These are phyloP conservation scores for Nigrospora sphaerica DNA, from an alignment of 2,329 filamentous ascomycete species.

Conservation along the genomic window DNA sequence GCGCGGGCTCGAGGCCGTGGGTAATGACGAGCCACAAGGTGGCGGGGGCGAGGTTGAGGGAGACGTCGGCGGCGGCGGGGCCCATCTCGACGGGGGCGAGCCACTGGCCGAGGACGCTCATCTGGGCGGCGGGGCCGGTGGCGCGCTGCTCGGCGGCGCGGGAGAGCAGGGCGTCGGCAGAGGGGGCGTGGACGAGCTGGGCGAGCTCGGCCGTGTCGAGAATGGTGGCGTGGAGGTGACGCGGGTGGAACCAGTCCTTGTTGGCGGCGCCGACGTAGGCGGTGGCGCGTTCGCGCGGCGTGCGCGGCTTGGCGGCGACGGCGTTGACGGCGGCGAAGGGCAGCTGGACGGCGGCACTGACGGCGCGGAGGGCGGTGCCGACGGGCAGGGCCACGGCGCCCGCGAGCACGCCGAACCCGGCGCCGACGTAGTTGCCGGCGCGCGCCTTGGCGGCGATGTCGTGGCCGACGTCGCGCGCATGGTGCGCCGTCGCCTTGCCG, in stretches of 20 bases:
- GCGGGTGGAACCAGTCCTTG: not conserved
- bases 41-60: not conserved
- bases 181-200: not conserved
- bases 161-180: not conserved
- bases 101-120: not conserved
- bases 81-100: not conserved
- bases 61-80: not conserved
- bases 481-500: conserved; percentile 26
- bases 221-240: not conserved
- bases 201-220: not conserved
- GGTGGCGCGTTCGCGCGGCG: not conserved
- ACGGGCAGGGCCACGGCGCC: conserved; percentile 32
- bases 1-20: no score
- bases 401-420: conserved; percentile 25
- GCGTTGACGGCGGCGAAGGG: conserved; percentile 26
- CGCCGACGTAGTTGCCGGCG: conserved; percentile 31
- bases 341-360: conserved; percentile 24
- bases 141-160: not conserved
- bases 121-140: not conserved
- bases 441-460: conserved; percentile 27
- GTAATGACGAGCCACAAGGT: not conserved
- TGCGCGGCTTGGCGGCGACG: conserved; percentile 24
- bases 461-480: conserved; percentile 29
- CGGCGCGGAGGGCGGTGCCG: conserved; percentile 26
- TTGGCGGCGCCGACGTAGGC: not conserved